Evolutionary conservation across 805 yeast genomes (phyloP).

Genomic region (Kodamaea nitidulidarum): DNA sequence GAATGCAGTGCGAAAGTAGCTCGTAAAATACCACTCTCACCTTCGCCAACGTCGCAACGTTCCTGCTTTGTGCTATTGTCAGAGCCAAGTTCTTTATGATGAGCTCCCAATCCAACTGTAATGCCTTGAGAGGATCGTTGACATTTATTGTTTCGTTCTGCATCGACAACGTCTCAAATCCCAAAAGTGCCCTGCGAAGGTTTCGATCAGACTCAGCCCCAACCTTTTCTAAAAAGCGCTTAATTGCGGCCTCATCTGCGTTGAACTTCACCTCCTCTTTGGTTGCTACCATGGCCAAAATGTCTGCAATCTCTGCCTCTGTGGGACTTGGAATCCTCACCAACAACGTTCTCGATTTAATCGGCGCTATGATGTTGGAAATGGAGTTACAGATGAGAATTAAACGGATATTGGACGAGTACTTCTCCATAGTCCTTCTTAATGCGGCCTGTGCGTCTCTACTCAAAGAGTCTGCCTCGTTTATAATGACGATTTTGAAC

Average conservation of each 20-base stretch:
- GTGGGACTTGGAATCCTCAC: conserved; percentile 86
- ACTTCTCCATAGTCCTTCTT: conserved; percentile 94
- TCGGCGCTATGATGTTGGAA: conserved; percentile 89
- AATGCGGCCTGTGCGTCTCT: conserved; percentile 95
- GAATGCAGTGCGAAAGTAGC: conserved; percentile 87
- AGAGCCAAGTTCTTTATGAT: conserved; percentile 65
- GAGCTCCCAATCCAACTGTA: conserved; percentile 86
- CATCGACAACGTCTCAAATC: conserved; percentile 78
- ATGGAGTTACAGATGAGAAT: conserved; percentile 85
- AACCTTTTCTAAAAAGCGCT: conserved; percentile 44
- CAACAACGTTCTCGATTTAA: conserved; percentile 84
- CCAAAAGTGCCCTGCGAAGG: conserved; percentile 69
- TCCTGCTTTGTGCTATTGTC: conserved; percentile 55
- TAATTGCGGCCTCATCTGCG: conserved; percentile 34
- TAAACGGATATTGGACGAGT: conserved; percentile 80
- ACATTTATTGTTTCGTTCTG: conserved; percentile 51
- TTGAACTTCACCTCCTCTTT: conserved; percentile 50
- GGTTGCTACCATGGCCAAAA: conserved; percentile 52
- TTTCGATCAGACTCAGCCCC: conserved; percentile 62
- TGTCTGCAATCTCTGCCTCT: conserved; percentile 49
- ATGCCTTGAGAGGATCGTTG: conserved; percentile 42
- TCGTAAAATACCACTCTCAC: conserved; percentile 74
- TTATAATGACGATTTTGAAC: conserved; percentile 78
- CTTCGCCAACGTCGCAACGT: conserved; percentile 58
- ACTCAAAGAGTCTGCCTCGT: conserved; percentile 85